Conservation (phyloP, 306 rosid species). For the Macrotyloma uniflorum region DNA sequence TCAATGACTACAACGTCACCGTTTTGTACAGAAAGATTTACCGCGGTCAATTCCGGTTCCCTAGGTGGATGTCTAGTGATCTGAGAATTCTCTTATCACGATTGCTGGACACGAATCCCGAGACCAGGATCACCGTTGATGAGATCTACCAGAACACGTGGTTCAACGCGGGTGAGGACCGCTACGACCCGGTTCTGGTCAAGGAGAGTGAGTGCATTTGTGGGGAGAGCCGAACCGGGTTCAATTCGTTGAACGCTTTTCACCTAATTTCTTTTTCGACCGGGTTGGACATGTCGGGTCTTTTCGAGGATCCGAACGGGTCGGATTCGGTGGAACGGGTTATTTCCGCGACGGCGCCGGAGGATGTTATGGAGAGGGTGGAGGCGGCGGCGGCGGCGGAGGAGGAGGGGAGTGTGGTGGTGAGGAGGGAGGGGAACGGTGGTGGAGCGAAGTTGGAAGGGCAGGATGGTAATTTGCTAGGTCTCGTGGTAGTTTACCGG, state of each 20-base stretch:
- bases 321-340: conserved; percentile 53
- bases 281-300: conserved; percentile 67
- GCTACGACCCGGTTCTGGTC: background rate
- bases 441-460: conserved; percentile 59
- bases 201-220: background rate
- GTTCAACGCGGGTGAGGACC: conserved; percentile 42
- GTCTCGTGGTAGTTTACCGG: conserved; percentile 48
- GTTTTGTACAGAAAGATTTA: conserved; percentile 67
- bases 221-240: background rate
- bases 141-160: conserved; percentile 66
- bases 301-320: conserved; percentile 37
- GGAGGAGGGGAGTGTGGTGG: conserved; percentile 29
- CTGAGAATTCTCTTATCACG: conserved; percentile 52
- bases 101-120: conserved; percentile 65
- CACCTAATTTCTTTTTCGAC: conserved; percentile 72
- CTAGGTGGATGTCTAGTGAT: conserved; percentile 58
- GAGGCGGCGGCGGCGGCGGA: conserved; percentile 56
- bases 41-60: conserved; percentile 73
- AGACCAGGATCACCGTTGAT: conserved; percentile 62
- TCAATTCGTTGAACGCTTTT: conserved; percentile 63
- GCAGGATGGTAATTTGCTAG: conserved; percentile 53
- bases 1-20: conserved; percentile 60
- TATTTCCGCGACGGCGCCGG: conserved; percentile 51
- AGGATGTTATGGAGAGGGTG: conserved; percentile 48
- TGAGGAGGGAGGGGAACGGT: conserved; percentile 44